Percentiles rank a stretch among this genome's conserved stretches.
Conservation (phyloP, 768 basidiomycete genomes). For the Tremella fuciformis region DNA sequence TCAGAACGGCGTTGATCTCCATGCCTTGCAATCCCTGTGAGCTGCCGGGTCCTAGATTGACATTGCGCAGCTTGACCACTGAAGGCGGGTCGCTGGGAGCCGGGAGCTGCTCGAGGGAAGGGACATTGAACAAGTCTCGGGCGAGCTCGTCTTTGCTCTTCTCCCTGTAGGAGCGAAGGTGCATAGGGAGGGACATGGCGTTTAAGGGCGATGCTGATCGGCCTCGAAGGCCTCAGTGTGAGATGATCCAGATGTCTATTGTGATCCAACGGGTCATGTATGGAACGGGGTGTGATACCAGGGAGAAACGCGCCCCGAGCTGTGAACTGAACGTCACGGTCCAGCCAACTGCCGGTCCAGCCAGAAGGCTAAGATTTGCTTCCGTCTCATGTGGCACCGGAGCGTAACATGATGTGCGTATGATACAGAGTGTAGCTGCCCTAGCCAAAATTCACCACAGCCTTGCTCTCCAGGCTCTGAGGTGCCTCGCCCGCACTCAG, state of each 20-base stretch:
- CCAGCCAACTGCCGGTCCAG: too few species aligned
- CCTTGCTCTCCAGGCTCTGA: background rate
- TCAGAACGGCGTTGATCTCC: conserved; percentile 86
- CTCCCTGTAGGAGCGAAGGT: conserved; percentile 87
- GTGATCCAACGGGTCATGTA: too few species aligned
- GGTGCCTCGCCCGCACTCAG: background rate
- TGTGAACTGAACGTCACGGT: too few species aligned
- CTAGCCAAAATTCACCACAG: conserved; percentile 5
- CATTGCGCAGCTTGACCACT: conserved; percentile 36
- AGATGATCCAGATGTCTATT: background rate
- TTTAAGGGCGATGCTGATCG: background rate
- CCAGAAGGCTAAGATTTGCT: too few species aligned
- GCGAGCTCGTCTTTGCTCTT: conserved; percentile 82
- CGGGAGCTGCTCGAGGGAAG: conserved; percentile 53
- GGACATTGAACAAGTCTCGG: conserved; percentile 81
- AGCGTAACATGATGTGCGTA: background rate
- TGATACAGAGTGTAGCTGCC: background rate
- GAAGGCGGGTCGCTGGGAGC: conserved; percentile 27
- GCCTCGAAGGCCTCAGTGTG: conserved; percentile 2
- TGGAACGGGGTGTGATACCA: background rate
- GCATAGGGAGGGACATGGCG: conserved; percentile 54
- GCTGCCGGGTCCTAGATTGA: conserved; percentile 22
- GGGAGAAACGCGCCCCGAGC: too few species aligned
- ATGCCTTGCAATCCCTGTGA: conserved; percentile 55
- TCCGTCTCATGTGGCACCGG: background rate